These are phyloP conservation scores for Epichloe amarillans DNA, from an alignment of 2,329 filamentous ascomycete genomes.

Conservation along the genomic window DNA sequence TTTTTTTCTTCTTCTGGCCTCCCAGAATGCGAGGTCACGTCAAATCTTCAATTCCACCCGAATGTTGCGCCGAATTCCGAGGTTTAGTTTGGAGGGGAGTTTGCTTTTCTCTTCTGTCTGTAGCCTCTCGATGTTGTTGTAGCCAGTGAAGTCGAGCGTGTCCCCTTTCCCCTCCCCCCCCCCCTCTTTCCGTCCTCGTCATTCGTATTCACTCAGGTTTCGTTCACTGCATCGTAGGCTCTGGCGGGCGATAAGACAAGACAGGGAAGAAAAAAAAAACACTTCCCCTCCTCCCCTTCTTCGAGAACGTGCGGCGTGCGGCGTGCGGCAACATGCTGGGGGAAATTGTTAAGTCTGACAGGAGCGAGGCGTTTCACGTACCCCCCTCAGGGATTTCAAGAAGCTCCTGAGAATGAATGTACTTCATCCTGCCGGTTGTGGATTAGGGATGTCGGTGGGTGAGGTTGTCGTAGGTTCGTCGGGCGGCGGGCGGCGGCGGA, in stretches of 20 bases:
- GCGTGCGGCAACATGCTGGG: neutral
- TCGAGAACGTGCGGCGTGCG: neutral
- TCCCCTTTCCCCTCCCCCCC: no score
- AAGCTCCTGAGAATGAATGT: conserved; percentile 97
- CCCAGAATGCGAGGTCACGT: neutral
- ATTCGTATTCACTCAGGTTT: neutral
- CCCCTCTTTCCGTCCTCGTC: no score
- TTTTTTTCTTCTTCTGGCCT: neutral
- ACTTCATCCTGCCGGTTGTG: conserved; percentile 80
- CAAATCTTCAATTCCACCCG: neutral
- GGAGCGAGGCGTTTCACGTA: conserved; percentile 39
- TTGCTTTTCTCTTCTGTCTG: neutral
- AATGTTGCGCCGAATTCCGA: conserved; percentile 1
- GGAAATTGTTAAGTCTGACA: neutral
- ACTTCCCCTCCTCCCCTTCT: neutral
- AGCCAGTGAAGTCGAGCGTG: neutral
- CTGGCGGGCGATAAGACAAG: no score
- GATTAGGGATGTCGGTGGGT: conserved; percentile 28
- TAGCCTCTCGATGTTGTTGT: no score
- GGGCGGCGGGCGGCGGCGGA: conserved; percentile 12
- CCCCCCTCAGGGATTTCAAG: conserved; percentile 93
- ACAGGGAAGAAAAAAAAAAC: no score
- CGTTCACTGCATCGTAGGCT: neutral
- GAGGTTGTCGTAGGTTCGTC: conserved; percentile 27
- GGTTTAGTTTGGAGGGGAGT: neutral